Evolutionary conservation across 352 stramenopile genomes (phyloP).

Genomic region (Elongisporangium undulatum): DNA sequence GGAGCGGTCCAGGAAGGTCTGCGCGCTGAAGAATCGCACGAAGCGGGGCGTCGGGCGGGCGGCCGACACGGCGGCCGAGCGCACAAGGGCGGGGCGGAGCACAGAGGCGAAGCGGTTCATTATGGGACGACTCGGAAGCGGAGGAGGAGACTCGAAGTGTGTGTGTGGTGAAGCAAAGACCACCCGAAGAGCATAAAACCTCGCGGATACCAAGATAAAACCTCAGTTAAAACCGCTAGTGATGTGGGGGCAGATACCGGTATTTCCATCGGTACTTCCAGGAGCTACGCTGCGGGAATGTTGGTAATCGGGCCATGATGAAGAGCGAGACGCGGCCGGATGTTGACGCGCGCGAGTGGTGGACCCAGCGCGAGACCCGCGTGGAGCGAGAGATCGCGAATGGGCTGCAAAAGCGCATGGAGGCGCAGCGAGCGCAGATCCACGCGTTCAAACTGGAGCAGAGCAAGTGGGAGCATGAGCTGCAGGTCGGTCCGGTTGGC

Average conservation of each 20-base stretch:
- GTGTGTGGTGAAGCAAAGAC: background rate
- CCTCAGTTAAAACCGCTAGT: background rate
- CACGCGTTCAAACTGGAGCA: slow-evolving; percentile 79
- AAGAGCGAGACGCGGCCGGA: slow-evolving; percentile 7
- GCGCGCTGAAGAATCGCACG: slow-evolving; percentile 74
- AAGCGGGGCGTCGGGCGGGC: slow-evolving; percentile 11
- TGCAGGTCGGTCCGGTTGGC: slow-evolving; percentile 32
- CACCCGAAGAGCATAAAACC: slow-evolving; percentile 6
- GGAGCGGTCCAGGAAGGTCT: slow-evolving; percentile 85
- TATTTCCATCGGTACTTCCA: background rate
- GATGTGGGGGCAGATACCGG: background rate
- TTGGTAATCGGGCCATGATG: background rate
- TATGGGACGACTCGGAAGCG: slow-evolving; percentile 8
- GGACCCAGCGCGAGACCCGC: slow-evolving; percentile 39
- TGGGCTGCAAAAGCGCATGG: slow-evolving; percentile 63
- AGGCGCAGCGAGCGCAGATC: slow-evolving; percentile 64
- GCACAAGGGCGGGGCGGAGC: slow-evolving; percentile 54
- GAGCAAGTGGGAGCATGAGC: slow-evolving; percentile 78
- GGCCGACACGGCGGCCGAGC: slow-evolving; percentile 28
- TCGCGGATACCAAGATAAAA: background rate
- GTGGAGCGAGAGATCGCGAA: slow-evolving; percentile 45
- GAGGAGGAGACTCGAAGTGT: background rate
- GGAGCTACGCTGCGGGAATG: slow-evolving; percentile 1
- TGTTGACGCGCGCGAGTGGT: slow-evolving; percentile 55
- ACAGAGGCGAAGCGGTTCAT: slow-evolving; percentile 80